phyloP scores from a whole-genome alignment of 352 stramenopile genomes.

The Globisporangium heterothallicum region DNA sequence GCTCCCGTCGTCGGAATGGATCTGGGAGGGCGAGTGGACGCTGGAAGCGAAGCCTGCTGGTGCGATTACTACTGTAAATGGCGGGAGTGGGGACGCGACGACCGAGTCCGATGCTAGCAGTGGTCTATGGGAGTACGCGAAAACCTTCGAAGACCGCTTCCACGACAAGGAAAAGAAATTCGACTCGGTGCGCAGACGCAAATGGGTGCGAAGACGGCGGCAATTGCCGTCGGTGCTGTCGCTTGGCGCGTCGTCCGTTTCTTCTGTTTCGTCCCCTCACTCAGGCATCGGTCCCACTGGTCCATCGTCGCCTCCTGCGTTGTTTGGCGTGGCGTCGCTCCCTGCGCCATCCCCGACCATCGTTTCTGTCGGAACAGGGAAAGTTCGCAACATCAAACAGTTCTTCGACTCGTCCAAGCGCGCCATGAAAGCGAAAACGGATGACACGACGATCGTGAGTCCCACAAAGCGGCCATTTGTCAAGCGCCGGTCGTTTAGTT shows the following conservation, averaged over 20 bases:
- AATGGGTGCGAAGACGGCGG: conserved; percentile 55
- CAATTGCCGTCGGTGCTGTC: conserved; percentile 52
- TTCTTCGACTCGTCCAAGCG: conserved; percentile 17
- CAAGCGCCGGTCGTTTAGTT: conserved; percentile 37
- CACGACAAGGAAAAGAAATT: conserved; percentile 74
- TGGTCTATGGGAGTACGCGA: conserved; percentile 56
- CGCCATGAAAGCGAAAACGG: conserved; percentile 19
- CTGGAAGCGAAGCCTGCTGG: conserved; percentile 29
- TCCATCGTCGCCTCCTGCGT: conserved; percentile 7
- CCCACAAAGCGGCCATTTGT: conserved; percentile 18
- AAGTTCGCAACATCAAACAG: conserved; percentile 39
- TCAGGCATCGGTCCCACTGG: not conserved
- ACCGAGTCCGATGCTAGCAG: conserved; percentile 14
- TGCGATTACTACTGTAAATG: too few relatives aligned
- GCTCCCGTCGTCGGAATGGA: conserved; percentile 72
- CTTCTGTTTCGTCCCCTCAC: not conserved
- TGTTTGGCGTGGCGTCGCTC: conserved; percentile 16
- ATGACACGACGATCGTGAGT: conserved; percentile 18
- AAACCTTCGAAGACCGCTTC: conserved; percentile 62
- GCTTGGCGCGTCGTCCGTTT: not conserved
- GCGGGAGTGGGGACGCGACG: conserved; percentile 11
- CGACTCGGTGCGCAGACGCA: conserved; percentile 59
- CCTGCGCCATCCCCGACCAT: conserved; percentile 11
- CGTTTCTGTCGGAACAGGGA: conserved; percentile 22
- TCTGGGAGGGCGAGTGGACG: conserved; percentile 73